Evolutionary conservation across 495 filamentous ascomycete genomes (phyloP), one percentile per base, ranked within the genome.

Genomic region (Bombardia bombarda): DNA sequence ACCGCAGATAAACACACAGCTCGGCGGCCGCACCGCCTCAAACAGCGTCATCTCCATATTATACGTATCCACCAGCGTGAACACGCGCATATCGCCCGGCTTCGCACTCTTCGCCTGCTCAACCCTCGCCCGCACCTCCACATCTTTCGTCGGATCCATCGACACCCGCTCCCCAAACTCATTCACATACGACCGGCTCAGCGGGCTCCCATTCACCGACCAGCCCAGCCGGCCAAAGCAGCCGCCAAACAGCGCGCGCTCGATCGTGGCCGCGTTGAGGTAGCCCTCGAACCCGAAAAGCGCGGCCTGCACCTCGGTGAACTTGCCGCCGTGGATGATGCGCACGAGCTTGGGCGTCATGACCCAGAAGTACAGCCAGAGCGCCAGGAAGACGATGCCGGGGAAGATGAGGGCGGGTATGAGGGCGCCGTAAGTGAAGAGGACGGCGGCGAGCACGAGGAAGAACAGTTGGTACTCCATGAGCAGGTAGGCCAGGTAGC

Each of bases 41-140:
- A 70, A 67, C 18, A 65, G 38, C 0, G 62, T 65, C 0, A 62
- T 49, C 4, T 56, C 58, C 55, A 68, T 55, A 10, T 50, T 59
- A 33, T 42, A 50, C 0, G 62, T 69, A 42, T 69, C 65, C 4
- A 69, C 58, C 8, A 68, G 55, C 1, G 66, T 69, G 40, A 57
- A 60, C 12, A 56, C 42, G 18, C 39, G 21, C 37, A 47, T 41
- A 9, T 45, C 14, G 13, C 47, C 47, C 16, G 51, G 47, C 36
- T 22, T 1, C n/a, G 48, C 26, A 4, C 31, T 17, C 36, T 42
- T 49, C 12, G 46, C 36, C 14, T 40, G 17, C 18, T 40, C 28
- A 18, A 51, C 32, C 39, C 19, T 40, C 10, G 1, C 18, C 16
- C 16, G 31, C 25, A 19, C 39, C 24, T n/a, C 32, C 42, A 16